Evolutionary conservation across 768 basidiomycete genomes (phyloP).

Genomic region (Rhodocollybia butyracea): DNA sequence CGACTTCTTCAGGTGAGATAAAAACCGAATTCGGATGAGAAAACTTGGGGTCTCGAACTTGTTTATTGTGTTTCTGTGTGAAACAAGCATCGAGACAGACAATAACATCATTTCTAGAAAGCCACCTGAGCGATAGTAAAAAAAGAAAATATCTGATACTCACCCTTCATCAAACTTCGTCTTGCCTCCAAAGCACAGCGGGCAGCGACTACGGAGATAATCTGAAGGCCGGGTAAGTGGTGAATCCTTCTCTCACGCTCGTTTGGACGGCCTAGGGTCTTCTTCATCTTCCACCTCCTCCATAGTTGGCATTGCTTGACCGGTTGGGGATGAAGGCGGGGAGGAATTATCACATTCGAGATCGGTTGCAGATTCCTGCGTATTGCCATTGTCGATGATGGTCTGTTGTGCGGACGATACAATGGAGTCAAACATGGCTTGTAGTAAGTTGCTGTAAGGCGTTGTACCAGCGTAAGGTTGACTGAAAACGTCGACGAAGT

Average conservation of each 20-base stretch:
- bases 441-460: neutral
- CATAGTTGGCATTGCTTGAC: neutral
- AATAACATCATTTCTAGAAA: slow-evolving; percentile 20
- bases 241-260: neutral
- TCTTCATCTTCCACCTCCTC: neutral
- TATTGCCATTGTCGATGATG: neutral
- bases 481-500: slow-evolving; percentile 20
- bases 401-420: neutral
- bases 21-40: slow-evolving; percentile 19
- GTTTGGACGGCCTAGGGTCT: neutral
- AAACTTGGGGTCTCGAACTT: slow-evolving; percentile 14
- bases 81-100: slow-evolving; percentile 31
- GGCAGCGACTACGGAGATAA: slow-evolving; percentile 20
- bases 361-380: too few relatives aligned
- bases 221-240: slow-evolving; percentile 12
- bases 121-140: neutral
- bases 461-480: slow-evolving; percentile 23
- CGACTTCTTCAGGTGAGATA: slow-evolving; percentile 16
- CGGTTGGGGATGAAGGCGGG: neutral
- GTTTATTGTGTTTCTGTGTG: slow-evolving; percentile 12
- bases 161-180: neutral
- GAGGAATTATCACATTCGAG: neutral
- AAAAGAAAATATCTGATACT: neutral
- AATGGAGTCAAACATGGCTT: neutral
- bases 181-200: slow-evolving; percentile 23